Base-by-base conservation (phyloP, 169 alveolate species). In the Eimeria nieschulzi region DNA sequence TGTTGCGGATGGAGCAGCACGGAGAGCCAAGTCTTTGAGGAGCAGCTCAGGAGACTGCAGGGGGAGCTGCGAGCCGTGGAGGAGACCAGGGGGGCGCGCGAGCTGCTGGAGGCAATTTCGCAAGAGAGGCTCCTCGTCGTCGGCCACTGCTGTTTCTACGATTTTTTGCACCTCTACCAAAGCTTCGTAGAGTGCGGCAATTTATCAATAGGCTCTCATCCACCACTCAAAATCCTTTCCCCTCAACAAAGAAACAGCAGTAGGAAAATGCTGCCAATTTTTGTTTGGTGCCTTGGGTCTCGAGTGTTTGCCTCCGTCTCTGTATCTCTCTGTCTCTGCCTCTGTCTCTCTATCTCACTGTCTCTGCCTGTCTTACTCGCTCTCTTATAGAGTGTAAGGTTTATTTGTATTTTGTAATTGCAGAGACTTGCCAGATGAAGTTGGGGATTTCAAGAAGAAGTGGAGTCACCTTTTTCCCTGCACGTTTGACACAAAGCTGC, bases 121-220 rank as follows among this genome's bases (percentile, higher is more conserved):
- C 84, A 87, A 83, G 54, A 90, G 78, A 84, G 87, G 53, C 96
- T 95, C 79, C 92, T 96, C 25, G 86, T 97, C 3, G 96, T 96
- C 9, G 98, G 98, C 68, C 98, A 97, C 94, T 96, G 96, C 94
- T 97, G 98, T 78, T 97, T 97, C 91, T 96, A 96, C 87, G 98
- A 97, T 86, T 87, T 97, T 64, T 85, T 96, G 71, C 98, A 97
- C 91, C 87, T 96, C 79, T 96, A 95, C 92, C 98, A 96, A 68
- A 95, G 97, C 46, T 96, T 96, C 87, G 95, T 94, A 92, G 96
- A 19, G 87, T 66, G n/a, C 23, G 71, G 15, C 68, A 15, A 15
- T 59, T 59, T 33, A 33, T 33, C 46, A 33, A 33, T 33, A 33
- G 46, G 46, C 3, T 33, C 3, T 33, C 46, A 33, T 33, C 46